Evolutionary conservation across 345 rosid species (phyloP), one percentile per base, ranked within the genome.

Genomic region (Hibiscus tridactylites): DNA sequence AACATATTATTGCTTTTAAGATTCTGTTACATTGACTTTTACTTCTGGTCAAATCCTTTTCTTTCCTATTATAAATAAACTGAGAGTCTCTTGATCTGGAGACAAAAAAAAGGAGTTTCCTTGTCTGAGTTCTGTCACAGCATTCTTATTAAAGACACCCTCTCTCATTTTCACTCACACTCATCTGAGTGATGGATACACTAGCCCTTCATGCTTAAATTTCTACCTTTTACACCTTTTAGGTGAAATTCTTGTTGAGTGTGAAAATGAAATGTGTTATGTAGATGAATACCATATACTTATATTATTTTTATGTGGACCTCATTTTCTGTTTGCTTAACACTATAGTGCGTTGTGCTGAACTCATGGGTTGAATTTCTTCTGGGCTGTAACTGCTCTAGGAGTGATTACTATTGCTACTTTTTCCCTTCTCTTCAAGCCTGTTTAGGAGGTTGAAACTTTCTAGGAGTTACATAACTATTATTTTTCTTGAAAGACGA

Each of bases 401-500:
- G 49, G 60, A 54, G 16, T 39, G 47, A 53, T 70, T 35, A 35
- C 52, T 37, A 8, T 56, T 19, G 46, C 11, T 31, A 19, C 42
- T 21, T 37, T 50, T 21, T 17, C 61, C n/a, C 31, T 17, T 49
- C 46, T 19, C 9, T 21, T 33, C 52, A 17, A 56, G 50, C 37
- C 62, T 69, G 11, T 33, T 8, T 31, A 50, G 62, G 62, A 53
- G 33, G 26, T 70, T 54, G 73, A 31, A 54, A 28, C 61, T 70
- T 70, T 35, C 47, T 70, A 35, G 31, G 10, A 12, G 28, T 31
- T 5, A 37, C 47, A 19, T 7, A 11, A 16, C 29, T 69, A 52
- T 24, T 57, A 9, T 57, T 24, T 57, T 57, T 57, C 16, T 49
- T 39, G 28, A 56, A 56, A 57, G 61, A 9, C 7, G 5, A 19